These are phyloP conservation scores for Apostasia shenzhenica DNA, from an alignment of 106 monocot species.

Conservation along the genomic window DNA sequence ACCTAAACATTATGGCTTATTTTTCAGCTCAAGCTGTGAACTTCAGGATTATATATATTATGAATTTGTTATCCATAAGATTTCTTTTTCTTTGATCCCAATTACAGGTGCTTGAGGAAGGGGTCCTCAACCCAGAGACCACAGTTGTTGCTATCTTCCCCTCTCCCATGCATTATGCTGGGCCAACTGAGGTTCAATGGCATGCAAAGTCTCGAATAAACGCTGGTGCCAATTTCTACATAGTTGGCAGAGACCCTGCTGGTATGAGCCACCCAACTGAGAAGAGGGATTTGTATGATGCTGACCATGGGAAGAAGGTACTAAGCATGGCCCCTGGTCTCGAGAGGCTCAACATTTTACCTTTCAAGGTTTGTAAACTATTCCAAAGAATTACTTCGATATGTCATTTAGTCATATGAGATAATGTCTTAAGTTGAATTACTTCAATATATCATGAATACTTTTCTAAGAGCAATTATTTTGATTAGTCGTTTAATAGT, in stretches of 20 bases:
- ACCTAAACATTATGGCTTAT: too few relatives aligned
- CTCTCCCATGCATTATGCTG: slow-evolving; percentile 96
- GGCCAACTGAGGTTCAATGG: slow-evolving; percentile 97
- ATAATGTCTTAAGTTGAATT: too few relatives aligned
- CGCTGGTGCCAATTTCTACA: slow-evolving; percentile 96
- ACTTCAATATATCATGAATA: too few relatives aligned
- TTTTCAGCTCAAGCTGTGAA: too few relatives aligned
- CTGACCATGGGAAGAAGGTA: slow-evolving; percentile 93
- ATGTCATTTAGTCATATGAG: too few relatives aligned
- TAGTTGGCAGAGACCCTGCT: slow-evolving; percentile 94
- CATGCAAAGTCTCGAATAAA: slow-evolving; percentile 91
- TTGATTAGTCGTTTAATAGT: too few relatives aligned
- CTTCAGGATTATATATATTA: too few relatives aligned
- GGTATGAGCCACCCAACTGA: slow-evolving; percentile 82
- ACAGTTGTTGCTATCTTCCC: slow-evolving; percentile 93
- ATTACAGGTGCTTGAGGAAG: slow-evolving; percentile 82
- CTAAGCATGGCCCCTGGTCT: slow-evolving; percentile 92
- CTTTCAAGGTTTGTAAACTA: slow-evolving; percentile 62
- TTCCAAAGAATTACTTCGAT: background rate
- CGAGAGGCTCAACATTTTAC: slow-evolving; percentile 86
- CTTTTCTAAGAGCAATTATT: too few relatives aligned
- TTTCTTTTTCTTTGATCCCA: background rate
- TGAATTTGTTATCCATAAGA: too few relatives aligned
- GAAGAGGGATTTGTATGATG: slow-evolving; percentile 88
- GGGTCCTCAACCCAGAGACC: slow-evolving; percentile 83